These are phyloP conservation scores for Castanopsis chinensis DNA, from an alignment of 306 rosid species.

Conservation along the genomic window DNA sequence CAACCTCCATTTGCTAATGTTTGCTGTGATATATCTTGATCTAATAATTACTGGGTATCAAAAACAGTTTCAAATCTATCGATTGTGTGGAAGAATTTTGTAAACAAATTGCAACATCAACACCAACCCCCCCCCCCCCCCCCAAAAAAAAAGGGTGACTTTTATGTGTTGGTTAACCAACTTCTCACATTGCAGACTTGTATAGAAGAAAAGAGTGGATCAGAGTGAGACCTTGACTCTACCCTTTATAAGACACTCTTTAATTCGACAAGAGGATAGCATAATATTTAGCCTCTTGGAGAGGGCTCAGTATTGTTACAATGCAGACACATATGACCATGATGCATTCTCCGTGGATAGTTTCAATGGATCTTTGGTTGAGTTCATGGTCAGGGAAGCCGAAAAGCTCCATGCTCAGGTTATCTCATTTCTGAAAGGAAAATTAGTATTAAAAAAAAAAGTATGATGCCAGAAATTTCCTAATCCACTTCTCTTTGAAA, in stretches of 20 bases:
- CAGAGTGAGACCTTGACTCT: slow-evolving; percentile 52
- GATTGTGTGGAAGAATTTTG: neutral
- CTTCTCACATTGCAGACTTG: slow-evolving; percentile 20
- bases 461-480: neutral
- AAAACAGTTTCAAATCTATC: neutral
- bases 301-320: slow-evolving; percentile 56
- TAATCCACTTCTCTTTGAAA: slow-evolving; percentile 23
- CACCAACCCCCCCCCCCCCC: no score
- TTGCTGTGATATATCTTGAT: neutral
- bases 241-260: slow-evolving; percentile 45
- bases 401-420: slow-evolving; percentile 80
- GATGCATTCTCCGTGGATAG: slow-evolving; percentile 48
- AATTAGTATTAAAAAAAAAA: neutral
- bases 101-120: neutral
- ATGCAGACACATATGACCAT: slow-evolving; percentile 48
- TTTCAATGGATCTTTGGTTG: slow-evolving; percentile 57
- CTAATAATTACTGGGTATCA: neutral
- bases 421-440: slow-evolving; percentile 9
- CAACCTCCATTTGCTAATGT: neutral
- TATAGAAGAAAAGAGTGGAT: slow-evolving; percentile 50
- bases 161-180: neutral
- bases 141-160: neutral
- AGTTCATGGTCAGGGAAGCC: slow-evolving; percentile 57
- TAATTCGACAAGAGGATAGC: slow-evolving; percentile 66
- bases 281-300: slow-evolving; percentile 62